Evolutionary conservation across 2,329 filamentous ascomycete species (phyloP).

Genomic region (Diaporthe sp.): DNA sequence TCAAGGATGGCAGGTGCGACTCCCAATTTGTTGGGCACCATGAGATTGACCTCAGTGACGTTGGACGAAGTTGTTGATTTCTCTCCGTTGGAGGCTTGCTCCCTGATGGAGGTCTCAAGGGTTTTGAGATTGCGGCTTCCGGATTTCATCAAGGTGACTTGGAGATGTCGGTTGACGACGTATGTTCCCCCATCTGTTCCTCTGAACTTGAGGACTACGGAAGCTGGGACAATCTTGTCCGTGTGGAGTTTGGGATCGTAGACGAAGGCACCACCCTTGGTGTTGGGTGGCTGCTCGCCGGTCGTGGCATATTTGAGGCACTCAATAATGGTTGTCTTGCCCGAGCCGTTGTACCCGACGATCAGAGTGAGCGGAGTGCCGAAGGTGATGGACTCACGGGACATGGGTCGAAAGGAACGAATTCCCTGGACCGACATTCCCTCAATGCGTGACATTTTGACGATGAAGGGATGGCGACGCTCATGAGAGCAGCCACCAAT

Average conservation of each 20-base stretch:
- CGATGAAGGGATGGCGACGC: slow-evolving; percentile 26
- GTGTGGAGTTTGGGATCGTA: slow-evolving; percentile 95
- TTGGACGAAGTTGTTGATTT: slow-evolving; percentile 82
- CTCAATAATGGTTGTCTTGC: slow-evolving; percentile 99
- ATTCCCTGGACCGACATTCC: slow-evolving; percentile 87
- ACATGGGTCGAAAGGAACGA: slow-evolving; percentile 86
- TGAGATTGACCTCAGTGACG: slow-evolving; percentile 83
- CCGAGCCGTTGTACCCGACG: slow-evolving; percentile 96
- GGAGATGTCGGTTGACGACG: slow-evolving; percentile 85
- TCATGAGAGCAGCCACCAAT: slow-evolving; percentile 31
- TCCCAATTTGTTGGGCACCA: slow-evolving; percentile 88
- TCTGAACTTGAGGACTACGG: slow-evolving; percentile 90
- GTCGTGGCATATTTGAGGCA: slow-evolving; percentile 98
- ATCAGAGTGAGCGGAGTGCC: slow-evolving; percentile 93
- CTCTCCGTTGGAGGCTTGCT: slow-evolving; percentile 78
- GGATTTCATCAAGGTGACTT: slow-evolving; percentile 88
- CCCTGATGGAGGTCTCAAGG: slow-evolving; percentile 84
- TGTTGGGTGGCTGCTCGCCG: slow-evolving; percentile 92
- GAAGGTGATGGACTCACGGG: slow-evolving; percentile 83
- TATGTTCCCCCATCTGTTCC: slow-evolving; percentile 83
- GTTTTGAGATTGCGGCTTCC: slow-evolving; percentile 80
- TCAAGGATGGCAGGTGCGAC: slow-evolving; percentile 92
- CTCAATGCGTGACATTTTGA: slow-evolving; percentile 81
- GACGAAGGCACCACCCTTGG: slow-evolving; percentile 90
- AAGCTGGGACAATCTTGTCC: slow-evolving; percentile 89